Percentiles rank a stretch among this genome's conserved stretches.
These are phyloP conservation scores for Beauveria rudraprayagi DNA, from an alignment of 2,329 filamentous ascomycete species.

Conservation along the genomic window DNA sequence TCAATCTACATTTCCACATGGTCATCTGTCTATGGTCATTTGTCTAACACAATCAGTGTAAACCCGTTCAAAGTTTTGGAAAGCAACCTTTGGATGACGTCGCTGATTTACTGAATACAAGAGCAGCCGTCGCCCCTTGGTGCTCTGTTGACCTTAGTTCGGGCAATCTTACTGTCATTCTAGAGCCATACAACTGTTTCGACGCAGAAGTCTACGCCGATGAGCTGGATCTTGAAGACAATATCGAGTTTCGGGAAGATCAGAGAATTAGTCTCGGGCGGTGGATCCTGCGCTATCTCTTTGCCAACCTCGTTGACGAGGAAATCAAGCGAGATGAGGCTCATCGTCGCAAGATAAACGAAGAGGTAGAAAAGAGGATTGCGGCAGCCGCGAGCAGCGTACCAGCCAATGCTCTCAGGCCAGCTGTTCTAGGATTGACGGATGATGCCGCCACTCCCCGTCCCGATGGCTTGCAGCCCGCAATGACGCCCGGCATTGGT, in stretches of 20 bases:
- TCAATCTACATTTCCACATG: neutral
- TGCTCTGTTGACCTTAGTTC: slow-evolving; percentile 92
- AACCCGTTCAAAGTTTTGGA: slow-evolving; percentile 83
- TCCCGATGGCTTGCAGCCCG: slow-evolving; percentile 54
- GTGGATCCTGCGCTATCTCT: slow-evolving; percentile 91
- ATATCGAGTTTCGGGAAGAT: slow-evolving; percentile 80
- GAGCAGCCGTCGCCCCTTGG: slow-evolving; percentile 88
- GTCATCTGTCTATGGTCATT: neutral
- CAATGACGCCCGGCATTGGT: slow-evolving; percentile 65
- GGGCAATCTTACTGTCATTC: slow-evolving; percentile 78
- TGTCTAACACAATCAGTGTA: slow-evolving; percentile 48
- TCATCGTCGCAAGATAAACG: slow-evolving; percentile 62
- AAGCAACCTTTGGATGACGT: slow-evolving; percentile 93
- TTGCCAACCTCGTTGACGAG: slow-evolving; percentile 81
- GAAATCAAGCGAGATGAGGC: slow-evolving; percentile 75
- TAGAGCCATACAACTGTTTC: slow-evolving; percentile 94
- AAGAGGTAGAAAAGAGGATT: slow-evolving; percentile 50
- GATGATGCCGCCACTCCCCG: slow-evolving; percentile 47
- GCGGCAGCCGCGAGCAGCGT: slow-evolving; percentile 47
- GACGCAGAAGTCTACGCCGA: slow-evolving; percentile 97
- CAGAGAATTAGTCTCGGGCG: slow-evolving; percentile 95
- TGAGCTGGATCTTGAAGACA: slow-evolving; percentile 65
- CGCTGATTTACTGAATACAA: slow-evolving; percentile 74
- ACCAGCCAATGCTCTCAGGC: slow-evolving; percentile 49
- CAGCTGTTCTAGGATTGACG: slow-evolving; percentile 13